Conservation (phyloP, 108 stramenopile genomes). For the Nitzschia sp. region DNA sequence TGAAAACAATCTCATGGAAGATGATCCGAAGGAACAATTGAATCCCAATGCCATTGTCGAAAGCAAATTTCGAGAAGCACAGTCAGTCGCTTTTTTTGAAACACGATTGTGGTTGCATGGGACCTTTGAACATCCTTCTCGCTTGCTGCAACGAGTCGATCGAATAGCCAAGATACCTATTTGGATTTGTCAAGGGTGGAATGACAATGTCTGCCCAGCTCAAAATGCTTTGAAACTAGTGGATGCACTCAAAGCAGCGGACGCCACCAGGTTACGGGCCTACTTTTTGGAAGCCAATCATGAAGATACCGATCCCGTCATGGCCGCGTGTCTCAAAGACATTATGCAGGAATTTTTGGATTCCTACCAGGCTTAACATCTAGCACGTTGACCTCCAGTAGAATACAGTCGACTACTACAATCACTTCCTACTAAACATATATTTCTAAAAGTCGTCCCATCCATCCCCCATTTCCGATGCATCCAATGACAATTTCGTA, state of each 20-base stretch:
- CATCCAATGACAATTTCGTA: slow-evolving; percentile 31
- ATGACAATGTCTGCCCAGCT: slow-evolving; percentile 42
- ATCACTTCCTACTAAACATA: neutral
- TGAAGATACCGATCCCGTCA: slow-evolving; percentile 46
- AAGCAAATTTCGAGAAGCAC: slow-evolving; percentile 26
- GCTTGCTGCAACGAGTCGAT: slow-evolving; percentile 25
- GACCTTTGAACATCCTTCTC: slow-evolving; percentile 31
- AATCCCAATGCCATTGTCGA: slow-evolving; percentile 33
- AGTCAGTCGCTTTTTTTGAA: slow-evolving; percentile 41
- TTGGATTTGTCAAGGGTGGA: slow-evolving; percentile 41
- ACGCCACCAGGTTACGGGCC: slow-evolving; percentile 5
- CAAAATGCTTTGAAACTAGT: slow-evolving; percentile 38
- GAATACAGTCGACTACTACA: too few species aligned
- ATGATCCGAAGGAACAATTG: slow-evolving; percentile 25
- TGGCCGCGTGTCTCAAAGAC: slow-evolving; percentile 34
- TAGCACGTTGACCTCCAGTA: too few species aligned
- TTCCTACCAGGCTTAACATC: neutral
- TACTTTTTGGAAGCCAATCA: slow-evolving; percentile 36
- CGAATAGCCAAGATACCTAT: slow-evolving; percentile 20
- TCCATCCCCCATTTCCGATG: slow-evolving; percentile 67
- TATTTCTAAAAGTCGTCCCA: slow-evolving; percentile 87
- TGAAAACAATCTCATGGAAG: slow-evolving; percentile 53
- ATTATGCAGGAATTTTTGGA: slow-evolving; percentile 38
- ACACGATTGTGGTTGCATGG: slow-evolving; percentile 34
- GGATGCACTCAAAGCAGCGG: slow-evolving; percentile 1